Base-by-base conservation (phyloP, 2,329 filamentous ascomycete species). In the Paecilomyces dactylethromorphus region DNA sequence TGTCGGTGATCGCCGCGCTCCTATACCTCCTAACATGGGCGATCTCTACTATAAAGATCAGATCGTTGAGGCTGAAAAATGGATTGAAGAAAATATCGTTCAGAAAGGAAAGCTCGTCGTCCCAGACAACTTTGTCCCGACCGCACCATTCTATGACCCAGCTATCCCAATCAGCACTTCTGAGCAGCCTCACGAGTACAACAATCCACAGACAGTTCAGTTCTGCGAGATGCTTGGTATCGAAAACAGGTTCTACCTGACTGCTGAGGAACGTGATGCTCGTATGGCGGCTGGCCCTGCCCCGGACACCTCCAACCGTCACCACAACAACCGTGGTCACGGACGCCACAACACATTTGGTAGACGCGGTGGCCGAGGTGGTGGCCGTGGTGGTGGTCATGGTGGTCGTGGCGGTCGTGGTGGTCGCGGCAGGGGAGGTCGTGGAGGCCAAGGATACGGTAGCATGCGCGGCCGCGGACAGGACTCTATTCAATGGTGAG, bases 181-280 rank as follows among this genome's bases (percentile, higher is more conserved):
- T 0, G 79, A 87, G n/a, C 83, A 86, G 71, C 91, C 92, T 1
- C 78, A 80, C 1, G 92, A 97, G 74, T 93, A 93, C 71, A 91
- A 86, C 3, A 97, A 94, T 69, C 87, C 89, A 12, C 93, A 97
- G 76, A 97, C 92, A 6, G 79, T 78, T n/a, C 75, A 80, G 2
- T 97, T 93, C 70, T 99, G 94, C 73, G 79, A 87, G 58, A 75
- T 97, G 58, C 67, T 97, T 1, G 86, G 83, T 8, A 86, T 99
- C 33, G 77, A 84, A 5, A 96, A 97, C 71, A 80, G 87, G 10
- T 96, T 87, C 79, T 81, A 89, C 65, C 84, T 88, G 1, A 85
- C 78, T n/a, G 83, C 88, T 2, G 86, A 91, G 66, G 90, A 96
- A 71, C 82, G 86, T 55, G 76, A 77, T 13, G 78, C 80, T 60